Conservation (phyloP, 2,329 filamentous ascomycete species). For the Cucurbitaria berberidis region DNA sequence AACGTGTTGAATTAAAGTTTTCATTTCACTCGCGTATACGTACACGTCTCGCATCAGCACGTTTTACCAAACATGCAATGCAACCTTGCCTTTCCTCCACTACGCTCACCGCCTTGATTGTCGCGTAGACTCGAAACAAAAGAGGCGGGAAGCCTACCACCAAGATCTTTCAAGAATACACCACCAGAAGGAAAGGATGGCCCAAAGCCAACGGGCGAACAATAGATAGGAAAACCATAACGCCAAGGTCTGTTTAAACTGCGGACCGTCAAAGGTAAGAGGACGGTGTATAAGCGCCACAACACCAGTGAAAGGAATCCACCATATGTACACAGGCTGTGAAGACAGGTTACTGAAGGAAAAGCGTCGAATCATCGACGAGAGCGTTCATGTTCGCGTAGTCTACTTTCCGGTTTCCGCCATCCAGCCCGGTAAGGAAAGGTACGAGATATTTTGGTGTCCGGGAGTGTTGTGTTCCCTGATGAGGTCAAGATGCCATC, state of each 20-base stretch:
- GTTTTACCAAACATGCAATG: neutral
- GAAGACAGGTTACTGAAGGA: slow-evolving; percentile 28
- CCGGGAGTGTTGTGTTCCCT: slow-evolving; percentile 17
- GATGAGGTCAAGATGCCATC: slow-evolving; percentile 18
- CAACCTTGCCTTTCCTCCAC: neutral
- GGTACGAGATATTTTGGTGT: slow-evolving; percentile 17
- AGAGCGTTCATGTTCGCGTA: slow-evolving; percentile 25
- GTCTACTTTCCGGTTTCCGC: slow-evolving; percentile 12
- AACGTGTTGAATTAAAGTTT: neutral
- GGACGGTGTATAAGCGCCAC: slow-evolving; percentile 20
- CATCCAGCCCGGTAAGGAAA: slow-evolving; percentile 17
- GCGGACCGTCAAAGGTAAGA: slow-evolving; percentile 4
- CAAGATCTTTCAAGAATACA: slow-evolving; percentile 12
- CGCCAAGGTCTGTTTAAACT: slow-evolving; percentile 14
- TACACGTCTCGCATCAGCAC: neutral
- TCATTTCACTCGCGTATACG: neutral
- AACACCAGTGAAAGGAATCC: slow-evolving; percentile 29
- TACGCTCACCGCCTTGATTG: slow-evolving; percentile 7
- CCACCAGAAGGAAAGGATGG: slow-evolving; percentile 17
- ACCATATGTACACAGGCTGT: slow-evolving; percentile 29
- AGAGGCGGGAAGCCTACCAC: slow-evolving; percentile 20
- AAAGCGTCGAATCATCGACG: slow-evolving; percentile 20
- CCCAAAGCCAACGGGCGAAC: slow-evolving; percentile 9
- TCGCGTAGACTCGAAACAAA: slow-evolving; percentile 22
- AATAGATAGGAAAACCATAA: slow-evolving; percentile 3